phyloP scores from a whole-genome alignment of 768 basidiomycete species.

The Dioszegia aurantiaca region DNA sequence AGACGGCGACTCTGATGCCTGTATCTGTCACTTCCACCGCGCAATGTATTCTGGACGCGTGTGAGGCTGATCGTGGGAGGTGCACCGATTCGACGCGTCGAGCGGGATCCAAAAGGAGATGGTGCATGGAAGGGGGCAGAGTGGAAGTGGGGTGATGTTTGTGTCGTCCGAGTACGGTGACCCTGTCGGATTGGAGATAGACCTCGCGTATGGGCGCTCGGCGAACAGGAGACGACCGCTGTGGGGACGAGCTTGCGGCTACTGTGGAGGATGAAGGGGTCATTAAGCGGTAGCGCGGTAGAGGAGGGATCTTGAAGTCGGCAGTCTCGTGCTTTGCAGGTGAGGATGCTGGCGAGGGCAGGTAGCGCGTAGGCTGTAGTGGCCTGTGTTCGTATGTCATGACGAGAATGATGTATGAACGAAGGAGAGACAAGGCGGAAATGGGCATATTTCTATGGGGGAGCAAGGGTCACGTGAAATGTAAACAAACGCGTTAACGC shows the following conservation, averaged over 20 bases:
- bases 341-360: conserved; percentile 9
- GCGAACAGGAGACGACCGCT: conserved; percentile 22
- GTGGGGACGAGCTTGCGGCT: conserved; percentile 40
- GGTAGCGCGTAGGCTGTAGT: conserved; percentile 4
- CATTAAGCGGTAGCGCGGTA: conserved; percentile 23
- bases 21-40: conserved; percentile 23
- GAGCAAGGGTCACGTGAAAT: background rate
- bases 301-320: conserved; percentile 28
- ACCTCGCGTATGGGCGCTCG: conserved; percentile 4
- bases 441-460: background rate
- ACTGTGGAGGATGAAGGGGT: conserved; percentile 44
- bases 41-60: conserved; percentile 45
- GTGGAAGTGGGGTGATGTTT: conserved; percentile 20
- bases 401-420: background rate
- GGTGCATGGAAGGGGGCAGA: conserved; percentile 7
- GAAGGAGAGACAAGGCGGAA: background rate
- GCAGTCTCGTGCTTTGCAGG: background rate
- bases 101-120: conserved; percentile 1
- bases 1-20: conserved; percentile 28
- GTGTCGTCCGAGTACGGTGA: conserved; percentile 41
- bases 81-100: conserved; percentile 20
- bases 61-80: conserved; percentile 33
- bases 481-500: conserved; percentile 3
- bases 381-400: conserved; percentile 9
- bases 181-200: conserved; percentile 13